Base-by-base conservation (phyloP, 2,329 filamentous ascomycete genomes). In the Aspergillus floridensis region DNA sequence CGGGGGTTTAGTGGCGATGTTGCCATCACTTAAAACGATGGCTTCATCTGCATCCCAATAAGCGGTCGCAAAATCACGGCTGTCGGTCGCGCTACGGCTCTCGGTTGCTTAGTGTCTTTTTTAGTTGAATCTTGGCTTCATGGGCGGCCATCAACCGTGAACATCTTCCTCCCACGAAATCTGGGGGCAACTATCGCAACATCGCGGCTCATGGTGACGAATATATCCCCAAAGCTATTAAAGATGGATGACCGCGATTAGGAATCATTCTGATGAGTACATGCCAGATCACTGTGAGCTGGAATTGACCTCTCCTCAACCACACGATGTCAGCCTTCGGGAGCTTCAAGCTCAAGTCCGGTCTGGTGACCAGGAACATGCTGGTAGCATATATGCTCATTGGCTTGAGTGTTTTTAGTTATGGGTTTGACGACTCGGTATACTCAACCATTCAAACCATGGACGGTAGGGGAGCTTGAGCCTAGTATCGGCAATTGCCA, bases 321-420 rank as follows among this genome's bases (percentile, higher is more conserved):
- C 22, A 11, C 22, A 46, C 1, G 19, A 53, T 53, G 52, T 14
- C 38, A 10, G 16, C 32, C 10, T 35, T 35, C 5, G 32, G 11
- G 32, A 14, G 35, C 22, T 12, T 53, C 22, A 53, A 22, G 52
- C 29, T 6, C n/a, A 10, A 19, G 52, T 41, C 35, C 4, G 22
- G 46, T 31, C 35, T 41, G 41, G 26, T 53, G 22, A 53, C 52
- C 24, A 46, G 52, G 52, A 53, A 53, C 46, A 53, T 53, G 52
- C 10, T 53, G 52, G 44, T 53, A 12, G 52, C 52, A n/a, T 53
- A 53, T 26, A 14, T 29, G 7, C 26, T 53, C 4, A 53, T 46
- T 29, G 52, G 22, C 7, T 29, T 46, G 11, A 53, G 52, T 46
- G 52, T 53, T 1, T 46, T 46, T 10, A 53, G 52, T 41, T 53